These are phyloP conservation scores for Stentor coeruleus DNA, from an alignment of 73 alveolate genomes.

Conservation along the genomic window DNA sequence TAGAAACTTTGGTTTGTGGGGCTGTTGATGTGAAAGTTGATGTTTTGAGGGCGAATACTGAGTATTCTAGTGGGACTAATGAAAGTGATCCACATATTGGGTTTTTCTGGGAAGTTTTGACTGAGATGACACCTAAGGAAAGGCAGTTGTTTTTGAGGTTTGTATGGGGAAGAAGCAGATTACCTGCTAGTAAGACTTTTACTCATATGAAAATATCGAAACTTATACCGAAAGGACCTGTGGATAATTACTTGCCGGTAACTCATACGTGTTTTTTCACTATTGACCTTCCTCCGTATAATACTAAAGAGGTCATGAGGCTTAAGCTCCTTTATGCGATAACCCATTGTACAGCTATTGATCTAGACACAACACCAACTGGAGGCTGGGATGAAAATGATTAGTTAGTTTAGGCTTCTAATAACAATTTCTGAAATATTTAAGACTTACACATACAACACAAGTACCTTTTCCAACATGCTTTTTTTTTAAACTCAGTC, in stretches of 20 bases:
- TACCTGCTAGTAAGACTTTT: constrained; percentile 49
- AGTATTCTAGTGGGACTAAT: constrained; percentile 46
- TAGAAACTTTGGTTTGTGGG: constrained; percentile 88
- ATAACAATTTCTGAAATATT: neutral
- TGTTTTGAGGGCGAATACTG: constrained; percentile 73
- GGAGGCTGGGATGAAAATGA: constrained; percentile 80
- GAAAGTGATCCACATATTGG: constrained; percentile 52
- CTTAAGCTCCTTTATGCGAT: constrained; percentile 76
- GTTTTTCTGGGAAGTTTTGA: constrained; percentile 77
- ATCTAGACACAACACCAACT: constrained; percentile 69
- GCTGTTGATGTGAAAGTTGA: constrained; percentile 67
- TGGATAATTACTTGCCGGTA: constrained; percentile 61
- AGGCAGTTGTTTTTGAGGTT: constrained; percentile 71
- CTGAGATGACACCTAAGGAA: constrained; percentile 65
- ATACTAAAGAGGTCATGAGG: constrained; percentile 59
- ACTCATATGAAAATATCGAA: constrained; percentile 38
- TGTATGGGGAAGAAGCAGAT: constrained; percentile 89
- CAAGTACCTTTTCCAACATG: neutral
- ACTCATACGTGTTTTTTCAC: constrained; percentile 83
- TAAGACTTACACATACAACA: neutral
- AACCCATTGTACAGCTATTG: constrained; percentile 86
- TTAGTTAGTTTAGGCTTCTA: constrained; percentile 25
- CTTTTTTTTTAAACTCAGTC: neutral
- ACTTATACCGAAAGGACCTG: constrained; percentile 34
- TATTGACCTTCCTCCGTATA: constrained; percentile 71